Percentiles rank a stretch among this genome's conserved stretches.
phyloP scores from a whole-genome alignment of 1,284 basidiomycete genomes.

The Porogramme epimiltina region DNA sequence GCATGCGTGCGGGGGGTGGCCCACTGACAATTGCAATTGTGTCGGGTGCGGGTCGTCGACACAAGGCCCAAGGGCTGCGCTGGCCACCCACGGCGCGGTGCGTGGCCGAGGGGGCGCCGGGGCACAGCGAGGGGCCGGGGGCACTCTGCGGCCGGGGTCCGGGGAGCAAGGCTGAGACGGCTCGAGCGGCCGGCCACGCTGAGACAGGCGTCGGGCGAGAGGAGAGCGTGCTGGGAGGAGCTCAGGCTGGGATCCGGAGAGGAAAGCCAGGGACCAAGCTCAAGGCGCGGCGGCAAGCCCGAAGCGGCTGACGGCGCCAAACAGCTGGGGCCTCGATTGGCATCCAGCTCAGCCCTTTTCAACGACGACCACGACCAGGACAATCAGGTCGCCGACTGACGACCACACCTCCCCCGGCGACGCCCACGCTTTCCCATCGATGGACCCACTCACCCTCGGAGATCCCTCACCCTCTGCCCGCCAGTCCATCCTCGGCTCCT shows the following conservation, averaged over 20 bases:
- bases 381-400: slow-evolving; percentile 18
- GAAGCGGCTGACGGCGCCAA: slow-evolving; percentile 26
- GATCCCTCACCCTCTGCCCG: slow-evolving; percentile 34
- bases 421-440: slow-evolving; percentile 20
- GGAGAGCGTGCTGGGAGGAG: background rate
- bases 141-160: too few species aligned
- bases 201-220: background rate
- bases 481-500: slow-evolving; percentile 41
- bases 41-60: too few species aligned
- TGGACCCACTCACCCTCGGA: slow-evolving; percentile 34
- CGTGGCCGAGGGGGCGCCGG: too few species aligned
- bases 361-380: slow-evolving; percentile 19
- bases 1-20: too few species aligned
- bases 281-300: slow-evolving; percentile 18
- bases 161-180: too few species aligned
- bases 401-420: background rate
- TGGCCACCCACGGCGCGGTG: too few species aligned
- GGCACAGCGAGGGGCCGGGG: too few species aligned
- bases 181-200: too few species aligned
- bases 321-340: slow-evolving; percentile 17
- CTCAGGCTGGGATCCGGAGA: background rate
- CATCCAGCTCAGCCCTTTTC: slow-evolving; percentile 20
- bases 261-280: background rate
- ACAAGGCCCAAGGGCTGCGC: too few species aligned
- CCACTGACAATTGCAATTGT: too few species aligned